phyloP scores from a whole-genome alignment of 768 basidiomycete genomes.

The Suillus sp. region DNA sequence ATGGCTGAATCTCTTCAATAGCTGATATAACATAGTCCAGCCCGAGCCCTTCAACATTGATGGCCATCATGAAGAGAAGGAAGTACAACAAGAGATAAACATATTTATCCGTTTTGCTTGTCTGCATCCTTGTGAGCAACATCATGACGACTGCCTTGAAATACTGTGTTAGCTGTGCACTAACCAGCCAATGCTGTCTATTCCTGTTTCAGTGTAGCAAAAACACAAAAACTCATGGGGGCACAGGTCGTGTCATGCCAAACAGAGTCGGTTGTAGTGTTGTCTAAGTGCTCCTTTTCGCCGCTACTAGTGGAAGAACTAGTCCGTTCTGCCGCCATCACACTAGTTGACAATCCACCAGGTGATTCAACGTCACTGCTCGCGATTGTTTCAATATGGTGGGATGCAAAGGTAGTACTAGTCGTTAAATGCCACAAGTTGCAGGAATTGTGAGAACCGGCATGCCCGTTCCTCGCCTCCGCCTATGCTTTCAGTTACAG shows the following conservation, averaged over 20 bases:
- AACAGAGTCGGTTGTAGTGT: not conserved
- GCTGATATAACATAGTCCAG: slow-evolving; percentile 60
- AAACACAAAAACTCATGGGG: slow-evolving; percentile 59
- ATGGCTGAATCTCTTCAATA: slow-evolving; percentile 82
- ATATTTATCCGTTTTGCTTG: slow-evolving; percentile 44
- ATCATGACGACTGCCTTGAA: slow-evolving; percentile 75
- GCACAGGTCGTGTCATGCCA: slow-evolving; percentile 39
- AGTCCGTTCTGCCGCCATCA: not conserved
- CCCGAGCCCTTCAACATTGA: too few relatives aligned
- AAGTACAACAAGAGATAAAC: too few relatives aligned
- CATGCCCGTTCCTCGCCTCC: slow-evolving; percentile 2
- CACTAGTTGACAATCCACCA: not conserved
- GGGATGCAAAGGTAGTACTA: not conserved
- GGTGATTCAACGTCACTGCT: not conserved
- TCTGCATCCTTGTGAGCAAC: slow-evolving; percentile 83
- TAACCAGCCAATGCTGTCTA: not conserved
- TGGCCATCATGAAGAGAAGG: slow-evolving; percentile 38
- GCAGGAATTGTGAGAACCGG: not conserved
- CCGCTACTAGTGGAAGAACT: not conserved
- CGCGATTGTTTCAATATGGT: not conserved
- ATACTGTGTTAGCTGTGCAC: slow-evolving; percentile 67
- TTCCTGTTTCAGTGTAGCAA: not conserved
- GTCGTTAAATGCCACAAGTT: not conserved
- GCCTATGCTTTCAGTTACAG: not conserved
- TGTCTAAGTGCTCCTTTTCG: not conserved